phyloP scores from a whole-genome alignment of 805 yeast species.

The Candida mattraensis region DNA sequence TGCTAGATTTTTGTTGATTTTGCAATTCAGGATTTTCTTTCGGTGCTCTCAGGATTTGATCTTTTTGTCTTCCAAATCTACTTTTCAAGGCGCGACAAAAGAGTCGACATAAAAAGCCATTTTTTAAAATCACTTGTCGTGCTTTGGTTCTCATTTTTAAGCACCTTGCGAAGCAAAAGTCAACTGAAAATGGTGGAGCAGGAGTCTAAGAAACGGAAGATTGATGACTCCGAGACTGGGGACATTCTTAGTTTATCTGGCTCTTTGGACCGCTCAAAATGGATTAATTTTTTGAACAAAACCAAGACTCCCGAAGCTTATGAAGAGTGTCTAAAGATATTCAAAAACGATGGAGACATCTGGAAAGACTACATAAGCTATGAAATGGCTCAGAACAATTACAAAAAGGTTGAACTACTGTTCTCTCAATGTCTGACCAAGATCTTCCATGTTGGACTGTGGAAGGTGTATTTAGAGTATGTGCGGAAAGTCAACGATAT shows the following conservation, averaged over 20 bases:
- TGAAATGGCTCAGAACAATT: constrained; percentile 65
- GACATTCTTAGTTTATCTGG: constrained; percentile 32
- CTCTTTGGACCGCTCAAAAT: constrained; percentile 47
- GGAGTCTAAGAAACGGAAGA: constrained; percentile 27
- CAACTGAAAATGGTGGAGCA: too few species aligned
- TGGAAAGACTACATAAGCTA: constrained; percentile 75
- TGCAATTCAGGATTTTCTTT: constrained; percentile 44
- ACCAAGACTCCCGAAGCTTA: constrained; percentile 55
- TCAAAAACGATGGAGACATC: constrained; percentile 66
- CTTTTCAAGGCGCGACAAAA: too few species aligned
- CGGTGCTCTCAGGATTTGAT: constrained; percentile 5
- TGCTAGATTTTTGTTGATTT: constrained; percentile 23
- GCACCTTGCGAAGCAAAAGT: too few species aligned
- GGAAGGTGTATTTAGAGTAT: constrained; percentile 75
- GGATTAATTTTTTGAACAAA: constrained; percentile 54
- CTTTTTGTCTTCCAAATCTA: too few species aligned
- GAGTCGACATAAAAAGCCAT: too few species aligned
- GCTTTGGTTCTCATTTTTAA: too few species aligned
- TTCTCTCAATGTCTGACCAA: constrained; percentile 64
- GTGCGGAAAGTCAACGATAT: constrained; percentile 70
- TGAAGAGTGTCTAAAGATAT: constrained; percentile 59
- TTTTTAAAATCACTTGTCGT: constrained; percentile 1
- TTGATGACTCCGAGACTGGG: constrained; percentile 59
- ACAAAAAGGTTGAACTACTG: constrained; percentile 59
- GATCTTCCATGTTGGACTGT: constrained; percentile 64